These are phyloP conservation scores for Coffea canephora DNA, from an alignment of 257 asterid species.

Conservation along the genomic window DNA sequence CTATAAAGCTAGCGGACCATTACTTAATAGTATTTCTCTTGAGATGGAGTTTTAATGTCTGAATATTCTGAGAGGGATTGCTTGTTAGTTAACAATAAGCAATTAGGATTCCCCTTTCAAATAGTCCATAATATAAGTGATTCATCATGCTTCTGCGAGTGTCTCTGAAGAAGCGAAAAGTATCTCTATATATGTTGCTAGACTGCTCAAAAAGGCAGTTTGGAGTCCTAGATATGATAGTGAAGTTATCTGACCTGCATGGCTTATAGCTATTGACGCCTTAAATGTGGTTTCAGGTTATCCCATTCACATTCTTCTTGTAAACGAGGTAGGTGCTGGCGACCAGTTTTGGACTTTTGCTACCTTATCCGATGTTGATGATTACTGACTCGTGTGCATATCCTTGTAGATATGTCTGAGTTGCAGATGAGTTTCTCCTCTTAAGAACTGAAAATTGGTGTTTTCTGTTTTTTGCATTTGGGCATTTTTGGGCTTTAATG, in stretches of 20 bases:
- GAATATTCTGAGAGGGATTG: background rate
- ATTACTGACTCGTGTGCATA: conserved; percentile 38
- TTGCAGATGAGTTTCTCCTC: conserved; percentile 96
- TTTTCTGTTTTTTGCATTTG: conserved; percentile 25
- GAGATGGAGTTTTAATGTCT: background rate
- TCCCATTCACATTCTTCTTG: background rate
- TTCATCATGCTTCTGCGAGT: background rate
- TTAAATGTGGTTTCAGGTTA: conserved; percentile 20
- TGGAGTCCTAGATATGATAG: background rate
- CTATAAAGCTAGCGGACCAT: background rate
- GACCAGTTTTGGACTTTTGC: conserved; percentile 16
- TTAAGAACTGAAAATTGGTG: conserved; percentile 60
- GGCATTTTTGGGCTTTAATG: conserved; percentile 31
- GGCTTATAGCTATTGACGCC: background rate
- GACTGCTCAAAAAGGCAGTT: background rate
- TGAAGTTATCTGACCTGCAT: background rate
- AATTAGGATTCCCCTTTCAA: background rate
- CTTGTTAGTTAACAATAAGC: background rate
- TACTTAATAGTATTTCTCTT: too few species aligned
- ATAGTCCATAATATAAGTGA: too few species aligned
- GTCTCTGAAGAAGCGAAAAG: background rate
- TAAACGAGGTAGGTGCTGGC: background rate
- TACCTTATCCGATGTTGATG: conserved; percentile 25
- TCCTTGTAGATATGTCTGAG: conserved; percentile 64
- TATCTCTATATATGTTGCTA: background rate